Evolutionary conservation across 257 asterid species (phyloP), one percentile per base, ranked within the genome.

Genomic region (Coffea eugenioides): DNA sequence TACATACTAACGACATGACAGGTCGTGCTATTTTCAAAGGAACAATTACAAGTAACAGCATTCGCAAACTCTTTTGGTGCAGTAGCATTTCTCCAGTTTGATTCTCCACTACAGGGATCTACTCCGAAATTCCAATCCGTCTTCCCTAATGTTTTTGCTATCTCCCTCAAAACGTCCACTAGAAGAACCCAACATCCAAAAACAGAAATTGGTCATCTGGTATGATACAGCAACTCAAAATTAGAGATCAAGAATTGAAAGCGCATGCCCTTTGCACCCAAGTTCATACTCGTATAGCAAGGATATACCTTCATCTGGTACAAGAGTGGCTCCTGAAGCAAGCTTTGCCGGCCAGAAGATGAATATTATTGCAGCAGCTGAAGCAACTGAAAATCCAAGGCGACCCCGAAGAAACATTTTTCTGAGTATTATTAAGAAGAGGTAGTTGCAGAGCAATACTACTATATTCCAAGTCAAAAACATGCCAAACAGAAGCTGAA

Each of bases 1-100:
- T 74, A 80, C 83, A 80, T 80, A 52, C 79, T 65, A 39, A 52
- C 41, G 4, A 80, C 83, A 80, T 80, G 83, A 56, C 83, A 80
- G 3, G 4, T 3, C 2, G 79, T 49, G 70, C 36, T 36, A 36
- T 54, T 39, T 0, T n/a, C 23, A 25, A 65, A 74, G 13, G 76
- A 65, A 69, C 83, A 80, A 80, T 74, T n/a, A 66, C 83, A 80
- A 18, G 69, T 80, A n/a, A 80, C 62, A 1, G 70, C 79, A 12
- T 80, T 80, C 11, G 9, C 71, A 21, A 25, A 16, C 23, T 34
- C 74, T 45, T 36, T 25, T 0, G 15, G 21, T 0, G 79, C 39
- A 2, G 25, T 21, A 1, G n/a, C 9, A 43, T 10, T 46, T 21
- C 21, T 25, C 76, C 76, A 72, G 36, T 72, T 72, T 3, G 41